phyloP scores from a whole-genome alignment of 2,329 filamentous ascomycete genomes.

The Sordariomycetes sp. region DNA sequence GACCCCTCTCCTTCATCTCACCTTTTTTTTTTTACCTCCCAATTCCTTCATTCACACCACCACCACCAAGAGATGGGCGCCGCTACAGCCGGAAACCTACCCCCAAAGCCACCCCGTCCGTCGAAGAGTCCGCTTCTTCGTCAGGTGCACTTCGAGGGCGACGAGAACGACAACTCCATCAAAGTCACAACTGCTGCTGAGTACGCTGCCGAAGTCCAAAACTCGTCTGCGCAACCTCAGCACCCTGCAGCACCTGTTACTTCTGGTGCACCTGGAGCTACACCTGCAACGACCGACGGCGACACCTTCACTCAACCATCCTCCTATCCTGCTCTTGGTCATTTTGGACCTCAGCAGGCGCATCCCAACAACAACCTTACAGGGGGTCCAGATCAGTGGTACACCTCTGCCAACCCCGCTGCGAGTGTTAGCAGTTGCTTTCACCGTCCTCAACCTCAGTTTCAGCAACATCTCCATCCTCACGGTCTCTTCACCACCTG shows the following conservation, averaged over 20 bases:
- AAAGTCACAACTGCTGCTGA: conserved; percentile 1
- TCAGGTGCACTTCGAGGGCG: conserved; percentile 4
- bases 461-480: conserved; percentile 8
- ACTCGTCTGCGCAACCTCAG: neutral
- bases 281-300: conserved; percentile 1
- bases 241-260: neutral
- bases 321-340: conserved; percentile 17
- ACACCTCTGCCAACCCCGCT: conserved; percentile 21
- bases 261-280: neutral
- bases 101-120: conserved; percentile 1
- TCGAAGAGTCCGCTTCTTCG: conserved; percentile 1
- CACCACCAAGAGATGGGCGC: conserved; percentile 2
- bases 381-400: conserved; percentile 1
- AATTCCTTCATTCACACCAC: conserved; percentile 3
- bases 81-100: neutral
- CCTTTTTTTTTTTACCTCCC: conserved; percentile 1
- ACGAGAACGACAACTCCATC: neutral
- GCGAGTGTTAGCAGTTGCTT: conserved; percentile 15
- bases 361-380: neutral
- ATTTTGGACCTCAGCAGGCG: neutral
- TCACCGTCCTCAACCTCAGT: conserved; percentile 2
- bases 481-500: conserved; percentile 7
- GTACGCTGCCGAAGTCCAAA: neutral
- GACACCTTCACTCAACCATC: neutral
- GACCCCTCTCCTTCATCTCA: neutral